A percentile compares a stretch with the other conserved stretches of the same genome.
Conservation (phyloP, 2,329 filamentous ascomycete genomes). For the Colletotrichum lupini region DNA sequence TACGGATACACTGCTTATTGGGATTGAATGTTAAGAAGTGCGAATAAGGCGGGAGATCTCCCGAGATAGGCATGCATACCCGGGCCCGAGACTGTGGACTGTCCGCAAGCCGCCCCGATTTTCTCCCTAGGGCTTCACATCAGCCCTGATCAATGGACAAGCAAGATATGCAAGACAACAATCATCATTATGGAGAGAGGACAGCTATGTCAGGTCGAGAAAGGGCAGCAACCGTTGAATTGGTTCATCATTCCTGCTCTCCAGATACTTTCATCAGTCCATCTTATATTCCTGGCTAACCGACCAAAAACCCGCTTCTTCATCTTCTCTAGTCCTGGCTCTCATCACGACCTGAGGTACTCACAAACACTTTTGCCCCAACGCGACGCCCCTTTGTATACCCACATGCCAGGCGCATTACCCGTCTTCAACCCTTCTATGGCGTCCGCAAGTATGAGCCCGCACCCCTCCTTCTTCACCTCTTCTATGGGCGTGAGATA, state of each 20-base stretch:
- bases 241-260: not conserved
- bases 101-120: not conserved
- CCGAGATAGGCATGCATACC: not conserved
- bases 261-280: too few relatives aligned
- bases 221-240: not conserved
- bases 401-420: slow-evolving; percentile 65
- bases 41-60: slow-evolving; percentile 20
- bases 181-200: not conserved
- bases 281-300: too few relatives aligned
- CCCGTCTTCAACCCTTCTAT: slow-evolving; percentile 62
- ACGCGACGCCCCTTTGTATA: slow-evolving; percentile 60
- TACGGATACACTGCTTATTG: too few relatives aligned
- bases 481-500: slow-evolving; percentile 61
- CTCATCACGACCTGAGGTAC: slow-evolving; percentile 51
- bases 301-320: not conserved
- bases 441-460: slow-evolving; percentile 58
- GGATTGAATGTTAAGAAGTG: not conserved
- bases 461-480: slow-evolving; percentile 61
- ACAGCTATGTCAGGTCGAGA: too few relatives aligned
- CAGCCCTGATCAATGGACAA: not conserved
- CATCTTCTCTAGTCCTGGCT: not conserved
- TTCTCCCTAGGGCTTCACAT: not conserved
- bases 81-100: slow-evolving; percentile 1
- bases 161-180: not conserved
- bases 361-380: slow-evolving; percentile 60